A percentile compares a stretch with the other conserved stretches of the same genome.
Conservation (phyloP, 768 basidiomycete species). For the Mycena vitilis region DNA sequence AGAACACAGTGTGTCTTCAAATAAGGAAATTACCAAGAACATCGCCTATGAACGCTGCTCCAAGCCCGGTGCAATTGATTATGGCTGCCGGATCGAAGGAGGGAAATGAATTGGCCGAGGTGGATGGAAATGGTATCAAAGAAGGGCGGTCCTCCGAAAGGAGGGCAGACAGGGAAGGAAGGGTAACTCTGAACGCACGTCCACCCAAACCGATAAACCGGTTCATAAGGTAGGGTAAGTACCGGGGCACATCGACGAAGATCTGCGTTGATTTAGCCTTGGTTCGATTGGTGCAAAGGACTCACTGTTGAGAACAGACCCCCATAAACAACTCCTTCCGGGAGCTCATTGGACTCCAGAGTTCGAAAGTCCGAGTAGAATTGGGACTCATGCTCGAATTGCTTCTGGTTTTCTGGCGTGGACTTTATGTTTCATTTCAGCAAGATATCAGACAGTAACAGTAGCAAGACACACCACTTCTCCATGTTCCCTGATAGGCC, state of each 20-base stretch:
- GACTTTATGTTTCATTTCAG: not conserved
- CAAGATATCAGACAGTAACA: not conserved
- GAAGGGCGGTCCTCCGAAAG: slow-evolving; percentile 26
- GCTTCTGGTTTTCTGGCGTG: slow-evolving; percentile 1
- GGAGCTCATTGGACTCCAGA: slow-evolving; percentile 26
- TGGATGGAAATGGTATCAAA: slow-evolving; percentile 13
- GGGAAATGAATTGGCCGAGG: slow-evolving; percentile 4
- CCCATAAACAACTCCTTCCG: slow-evolving; percentile 23
- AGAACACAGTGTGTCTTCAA: not conserved
- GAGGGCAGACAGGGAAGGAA: slow-evolving; percentile 31
- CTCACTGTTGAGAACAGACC: slow-evolving; percentile 19
- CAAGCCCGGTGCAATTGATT: slow-evolving; percentile 40
- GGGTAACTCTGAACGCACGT: slow-evolving; percentile 24
- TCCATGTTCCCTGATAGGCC: slow-evolving; percentile 13
- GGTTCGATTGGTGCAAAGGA: not conserved
- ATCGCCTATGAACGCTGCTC: slow-evolving; percentile 65
- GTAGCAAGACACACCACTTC: slow-evolving; percentile 12
- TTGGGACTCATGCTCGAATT: slow-evolving; percentile 19
- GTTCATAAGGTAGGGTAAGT: slow-evolving; percentile 26
- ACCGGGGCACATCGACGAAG: slow-evolving; percentile 29
- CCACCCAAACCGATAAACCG: slow-evolving; percentile 26
- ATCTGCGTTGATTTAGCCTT: slow-evolving; percentile 7
- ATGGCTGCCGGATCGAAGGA: slow-evolving; percentile 24
- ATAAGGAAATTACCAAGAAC: slow-evolving; percentile 58
- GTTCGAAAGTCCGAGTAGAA: slow-evolving; percentile 27